Base-by-base conservation (phyloP, 768 basidiomycete genomes). In the Tricholoma sp. region DNA sequence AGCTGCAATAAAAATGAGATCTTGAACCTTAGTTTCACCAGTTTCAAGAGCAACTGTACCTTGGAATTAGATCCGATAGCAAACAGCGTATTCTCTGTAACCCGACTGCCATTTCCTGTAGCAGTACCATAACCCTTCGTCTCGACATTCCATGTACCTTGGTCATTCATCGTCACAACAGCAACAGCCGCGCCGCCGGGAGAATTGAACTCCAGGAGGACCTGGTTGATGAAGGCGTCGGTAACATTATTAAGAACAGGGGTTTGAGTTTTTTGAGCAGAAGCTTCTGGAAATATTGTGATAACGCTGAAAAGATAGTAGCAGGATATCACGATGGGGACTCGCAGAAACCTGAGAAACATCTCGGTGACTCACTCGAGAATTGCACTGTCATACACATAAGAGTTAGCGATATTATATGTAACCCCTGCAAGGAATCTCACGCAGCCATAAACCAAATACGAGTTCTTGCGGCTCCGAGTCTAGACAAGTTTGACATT, bases 121-220 rank as follows among this genome's bases (percentile, higher is more conserved):
- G 72, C 69, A 12, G 39, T 51, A 17, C 72, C 70, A 45, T 68
- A 71, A 0, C 69, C 70, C 57, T 67, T 68, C n/a, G 65, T 66
- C 54, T 72, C 70, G 32, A 72, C 61, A 18, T 57, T 59, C 68
- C 69, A 73, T 6, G 51, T 59, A 6, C n/a, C 6, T 13, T 62
- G 55, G 3, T 50, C 63, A 17, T 62, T 59, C 50, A 53, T 59
- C 33, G 57, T 59, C 2, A 72, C 70, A 15, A 71, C 62, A 7
- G 72, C 68, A 31, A 73, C 51, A 2, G 63, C 62, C 6, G 69
- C 53, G 5, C 70, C 72, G 1, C 64, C 68, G 1, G 70, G 59
- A 3, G 66, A 63, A 17, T 65, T 62, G 65, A 65, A 71, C 5
- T 64, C 66, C 0, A 41, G 49, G 9, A 71, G 58, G 0, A 67